Evolutionary conservation across 345 rosid genomes (phyloP), one percentile per base, ranked within the genome.

Genomic region (Citrus medica): DNA sequence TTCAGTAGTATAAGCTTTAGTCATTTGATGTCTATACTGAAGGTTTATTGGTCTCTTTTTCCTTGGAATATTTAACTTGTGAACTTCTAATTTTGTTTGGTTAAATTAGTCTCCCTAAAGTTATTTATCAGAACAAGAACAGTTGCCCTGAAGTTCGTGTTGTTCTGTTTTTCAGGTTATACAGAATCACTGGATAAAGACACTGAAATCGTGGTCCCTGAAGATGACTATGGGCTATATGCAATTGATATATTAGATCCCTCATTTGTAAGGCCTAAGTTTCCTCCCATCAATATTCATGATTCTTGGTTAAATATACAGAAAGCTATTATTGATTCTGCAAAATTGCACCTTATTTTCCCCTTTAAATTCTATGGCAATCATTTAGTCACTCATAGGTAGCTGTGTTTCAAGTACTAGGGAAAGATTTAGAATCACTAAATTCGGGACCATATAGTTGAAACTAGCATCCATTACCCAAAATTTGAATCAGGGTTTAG

Each of bases 241-340:
- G 94, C 93, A 37, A 92, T 94, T 71, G 94, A 94, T 77, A 88
- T 94, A 74, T 80, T 94, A 30, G 98, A 94, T 73, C 98, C 98
- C 5, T 91, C 95, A 27, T 86, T 82, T 88, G 98, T 94, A 83
- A 83, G 82, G 69, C 67, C 56, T 33, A 51, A 67, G 65, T 10
- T 78, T 58, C 59, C 69, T 24, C 60, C 32, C 13, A 24, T 40
- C 5, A 5, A 17, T 67, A 76, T 72, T 55, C 25, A 17, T 30
- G 60, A 21, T 68, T 73, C 48, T 33, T 13, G 16, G n/a, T 28
- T 55, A 25, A 53, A 12, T 68, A 28, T 69, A 27, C 5, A 14
- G 38, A 17, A 74, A 25, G 35, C 25, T 24, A 4, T 73, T 37
- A 59, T 70, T 42, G 33, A 32, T 67, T 76, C 38, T 35, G 55